Base-by-base conservation (phyloP, 2,329 filamentous ascomycete species). In the Diaporthe helianthi region DNA sequence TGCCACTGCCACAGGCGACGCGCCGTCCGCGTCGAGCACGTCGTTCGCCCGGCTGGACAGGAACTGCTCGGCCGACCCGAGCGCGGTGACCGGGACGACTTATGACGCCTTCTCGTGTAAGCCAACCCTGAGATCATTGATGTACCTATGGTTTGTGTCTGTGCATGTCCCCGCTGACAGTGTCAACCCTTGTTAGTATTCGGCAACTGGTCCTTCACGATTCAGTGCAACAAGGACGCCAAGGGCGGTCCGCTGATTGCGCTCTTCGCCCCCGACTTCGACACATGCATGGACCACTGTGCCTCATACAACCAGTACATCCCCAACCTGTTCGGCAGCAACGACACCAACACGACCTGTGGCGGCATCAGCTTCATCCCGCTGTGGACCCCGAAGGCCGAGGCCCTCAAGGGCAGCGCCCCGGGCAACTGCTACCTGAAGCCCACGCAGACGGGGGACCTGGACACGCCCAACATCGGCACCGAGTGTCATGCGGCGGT, bases 271-370 rank as follows among this genome's bases (percentile, higher is more conserved):
- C 76, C 78, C 61, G 78, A 80, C 72, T 83, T 85, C 55, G 75
- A 79, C 73, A 78, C 79, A 33, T 85, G 83, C 75, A 83, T 85
- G 73, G 83, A 85, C 71, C 82, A 83, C 12, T 85, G 83, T 75
- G 80, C 81, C 10, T 77, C 78, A 4, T 85, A 79, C 64, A 76
- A 76, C 10, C 72, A 72, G 9, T 81, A 79, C 67, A 73, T 75
- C 3, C 73, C 78, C 1, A 65, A 74, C 31, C 73, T 75, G 15
- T 75, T 79, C 51, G 73, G 71, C 29, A 52, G 36, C 19, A 74
- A 69, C 47, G 74, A 72, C 53, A 65, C 44, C 46, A 81, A 81
- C 71, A 75, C 76, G 6, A 82, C 79, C 0, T 83, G 81, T 72
- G 74, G 73, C 1, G 81, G 72, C 8, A 77, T 83, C 51, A 82